Conservation (phyloP, 2,329 filamentous ascomycete species). For the Botrytis fragariae region DNA sequence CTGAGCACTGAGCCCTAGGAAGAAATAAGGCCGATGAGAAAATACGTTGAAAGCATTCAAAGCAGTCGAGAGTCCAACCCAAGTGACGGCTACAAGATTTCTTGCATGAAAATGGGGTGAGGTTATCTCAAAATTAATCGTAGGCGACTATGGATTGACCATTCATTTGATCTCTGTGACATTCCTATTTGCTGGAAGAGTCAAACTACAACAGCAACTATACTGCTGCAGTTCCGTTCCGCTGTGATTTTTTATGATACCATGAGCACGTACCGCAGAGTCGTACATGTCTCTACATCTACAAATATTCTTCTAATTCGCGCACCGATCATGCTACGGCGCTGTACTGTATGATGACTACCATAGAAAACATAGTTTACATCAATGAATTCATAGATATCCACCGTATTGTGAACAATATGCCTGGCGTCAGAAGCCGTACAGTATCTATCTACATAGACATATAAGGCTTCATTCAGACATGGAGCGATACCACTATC, state of each 20-base stretch:
- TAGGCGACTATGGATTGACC: background rate
- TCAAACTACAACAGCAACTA: background rate
- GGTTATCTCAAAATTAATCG: background rate
- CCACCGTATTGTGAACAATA: background rate
- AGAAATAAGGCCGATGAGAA: background rate
- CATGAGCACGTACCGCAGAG: background rate
- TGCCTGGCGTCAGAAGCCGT: accelerated
- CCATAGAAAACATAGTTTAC: background rate
- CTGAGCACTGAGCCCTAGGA: no score
- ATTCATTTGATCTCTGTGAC: no score
- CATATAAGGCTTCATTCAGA: background rate
- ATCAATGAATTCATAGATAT: no score
- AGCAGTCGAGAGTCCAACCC: no score
- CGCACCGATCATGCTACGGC: background rate
- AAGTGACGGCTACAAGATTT: background rate
- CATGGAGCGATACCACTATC: no score
- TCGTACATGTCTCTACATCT: background rate
- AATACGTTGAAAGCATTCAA: background rate
- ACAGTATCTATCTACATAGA: accelerated
- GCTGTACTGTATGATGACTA: no score
- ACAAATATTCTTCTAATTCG: background rate
- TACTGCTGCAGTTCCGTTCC: no score
- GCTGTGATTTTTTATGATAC: accelerated
- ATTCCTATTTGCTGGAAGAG: background rate
- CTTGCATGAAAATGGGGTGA: no score